A percentile compares a stretch with the other conserved stretches of the same genome.
Conservation (phyloP, 768 basidiomycete species). For the Pleurotus salmoneostramineus region DNA sequence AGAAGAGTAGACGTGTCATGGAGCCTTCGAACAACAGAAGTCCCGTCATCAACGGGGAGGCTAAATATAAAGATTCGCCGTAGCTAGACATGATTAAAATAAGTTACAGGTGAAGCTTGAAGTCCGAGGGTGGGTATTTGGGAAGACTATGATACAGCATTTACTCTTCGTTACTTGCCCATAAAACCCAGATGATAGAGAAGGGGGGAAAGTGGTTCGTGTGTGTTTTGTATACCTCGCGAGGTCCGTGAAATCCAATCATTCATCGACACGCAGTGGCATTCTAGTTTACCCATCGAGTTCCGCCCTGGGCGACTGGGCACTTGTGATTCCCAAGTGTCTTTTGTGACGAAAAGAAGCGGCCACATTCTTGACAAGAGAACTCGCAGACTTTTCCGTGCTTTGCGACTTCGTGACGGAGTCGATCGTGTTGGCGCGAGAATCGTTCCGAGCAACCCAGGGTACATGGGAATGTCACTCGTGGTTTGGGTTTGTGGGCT, state of each 20-base stretch:
- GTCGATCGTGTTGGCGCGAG: constrained; percentile 52
- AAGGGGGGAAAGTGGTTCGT: no score
- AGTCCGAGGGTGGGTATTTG: background rate
- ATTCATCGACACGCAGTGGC: background rate
- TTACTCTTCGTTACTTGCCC: background rate
- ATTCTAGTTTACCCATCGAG: constrained; percentile 41
- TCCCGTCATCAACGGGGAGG: no score
- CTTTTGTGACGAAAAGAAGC: constrained; percentile 51
- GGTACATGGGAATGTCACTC: constrained; percentile 44
- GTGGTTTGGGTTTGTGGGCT: constrained; percentile 50
- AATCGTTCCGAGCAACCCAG: constrained; percentile 53
- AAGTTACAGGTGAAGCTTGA: background rate
- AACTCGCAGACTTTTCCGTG: constrained; percentile 56
- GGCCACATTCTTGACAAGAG: constrained; percentile 44
- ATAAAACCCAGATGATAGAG: constrained; percentile 14
- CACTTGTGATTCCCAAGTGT: constrained; percentile 55
- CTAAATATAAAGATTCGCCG: background rate
- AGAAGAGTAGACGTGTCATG: background rate
- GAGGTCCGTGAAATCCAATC: background rate
- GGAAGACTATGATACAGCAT: background rate
- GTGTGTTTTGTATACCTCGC: background rate
- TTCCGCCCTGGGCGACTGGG: constrained; percentile 43
- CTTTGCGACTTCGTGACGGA: constrained; percentile 56
- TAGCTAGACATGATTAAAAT: background rate
- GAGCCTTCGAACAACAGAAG: no score